Conservation (phyloP, 1,284 basidiomycete genomes). For the Ustilago shanxiensis region DNA sequence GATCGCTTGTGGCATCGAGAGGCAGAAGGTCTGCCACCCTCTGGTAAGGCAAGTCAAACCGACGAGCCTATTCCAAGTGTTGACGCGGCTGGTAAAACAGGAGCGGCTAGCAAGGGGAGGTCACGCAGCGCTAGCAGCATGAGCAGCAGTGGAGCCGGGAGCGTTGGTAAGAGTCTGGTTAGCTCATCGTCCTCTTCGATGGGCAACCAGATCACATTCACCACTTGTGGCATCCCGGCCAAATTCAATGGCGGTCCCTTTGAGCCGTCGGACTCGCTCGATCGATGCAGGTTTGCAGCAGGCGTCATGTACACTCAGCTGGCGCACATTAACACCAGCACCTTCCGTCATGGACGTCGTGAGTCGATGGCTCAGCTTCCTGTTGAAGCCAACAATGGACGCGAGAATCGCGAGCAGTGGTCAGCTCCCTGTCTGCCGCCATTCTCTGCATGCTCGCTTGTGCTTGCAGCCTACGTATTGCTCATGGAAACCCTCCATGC, state of each 20-base stretch:
- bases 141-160: conserved; percentile 38
- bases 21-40: conserved; percentile 28
- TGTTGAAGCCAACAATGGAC: conserved; percentile 25
- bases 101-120: conserved; percentile 8
- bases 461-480: conserved; percentile 57
- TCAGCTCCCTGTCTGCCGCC: conserved; percentile 57
- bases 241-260: conserved; percentile 59
- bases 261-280: conserved; percentile 52
- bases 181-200: conserved; percentile 25
- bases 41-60: conserved; percentile 25
- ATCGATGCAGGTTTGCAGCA: conserved; percentile 57
- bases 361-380: conserved; percentile 38
- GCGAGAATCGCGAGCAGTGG: conserved; percentile 46
- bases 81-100: conserved; percentile 1
- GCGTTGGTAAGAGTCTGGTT: conserved; percentile 28
- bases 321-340: conserved; percentile 43
- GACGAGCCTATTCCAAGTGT: conserved; percentile 26
- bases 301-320: conserved; percentile 54
- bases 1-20: conserved; percentile 49
- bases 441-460: conserved; percentile 59
- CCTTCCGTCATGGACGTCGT: conserved; percentile 45
- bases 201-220: conserved; percentile 16
- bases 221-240: conserved; percentile 34
- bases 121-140: conserved; percentile 38
- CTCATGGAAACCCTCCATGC: conserved; percentile 62